Evolutionary conservation across 2,329 filamentous ascomycete genomes (phyloP).

Genomic region (Hypoxylon sp.): DNA sequence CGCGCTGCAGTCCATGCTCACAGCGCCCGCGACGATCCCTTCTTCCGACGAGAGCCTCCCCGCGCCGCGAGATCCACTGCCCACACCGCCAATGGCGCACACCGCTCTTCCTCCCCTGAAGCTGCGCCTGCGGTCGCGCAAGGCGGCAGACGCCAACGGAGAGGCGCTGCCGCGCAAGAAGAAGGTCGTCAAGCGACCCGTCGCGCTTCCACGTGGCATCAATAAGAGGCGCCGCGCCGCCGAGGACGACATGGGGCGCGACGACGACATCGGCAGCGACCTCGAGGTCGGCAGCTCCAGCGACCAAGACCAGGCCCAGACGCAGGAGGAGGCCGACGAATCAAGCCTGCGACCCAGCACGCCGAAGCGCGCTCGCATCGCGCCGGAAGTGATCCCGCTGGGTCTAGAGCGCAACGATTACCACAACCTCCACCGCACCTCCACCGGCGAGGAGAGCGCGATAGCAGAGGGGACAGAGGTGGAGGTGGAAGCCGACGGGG

Average conservation of each 20-base stretch:
- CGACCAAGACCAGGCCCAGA: slow-evolving; percentile 40
- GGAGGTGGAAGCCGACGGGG: slow-evolving; percentile 59
- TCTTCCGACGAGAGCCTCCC: slow-evolving; percentile 34
- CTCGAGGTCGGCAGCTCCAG: slow-evolving; percentile 48
- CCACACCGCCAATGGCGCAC: slow-evolving; percentile 67
- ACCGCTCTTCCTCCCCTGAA: slow-evolving; percentile 61
- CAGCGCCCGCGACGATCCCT: slow-evolving; percentile 52
- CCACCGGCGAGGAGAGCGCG: slow-evolving; percentile 45
- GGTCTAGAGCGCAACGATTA: slow-evolving; percentile 70
- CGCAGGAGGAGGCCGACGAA: slow-evolving; percentile 41
- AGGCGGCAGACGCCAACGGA: slow-evolving; percentile 46
- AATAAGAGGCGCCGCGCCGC: slow-evolving; percentile 66
- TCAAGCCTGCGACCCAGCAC: slow-evolving; percentile 59
- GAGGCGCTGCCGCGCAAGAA: slow-evolving; percentile 55
- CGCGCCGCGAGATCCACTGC: slow-evolving; percentile 56
- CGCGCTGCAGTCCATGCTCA: slow-evolving; percentile 70
- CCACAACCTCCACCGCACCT: slow-evolving; percentile 61
- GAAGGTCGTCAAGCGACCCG: slow-evolving; percentile 65
- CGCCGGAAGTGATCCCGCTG: slow-evolving; percentile 69
- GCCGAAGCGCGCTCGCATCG: slow-evolving; percentile 70
- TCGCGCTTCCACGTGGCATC: slow-evolving; percentile 56
- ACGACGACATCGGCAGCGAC: slow-evolving; percentile 55
- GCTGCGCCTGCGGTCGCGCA: slow-evolving; percentile 66
- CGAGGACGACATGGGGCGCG: slow-evolving; percentile 61
- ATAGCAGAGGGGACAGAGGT: slow-evolving; percentile 55